Percentiles rank a stretch among this genome's conserved stretches.
Evolutionary conservation across 345 rosid species (phyloP).

Genomic region (Physaria fendleri): DNA sequence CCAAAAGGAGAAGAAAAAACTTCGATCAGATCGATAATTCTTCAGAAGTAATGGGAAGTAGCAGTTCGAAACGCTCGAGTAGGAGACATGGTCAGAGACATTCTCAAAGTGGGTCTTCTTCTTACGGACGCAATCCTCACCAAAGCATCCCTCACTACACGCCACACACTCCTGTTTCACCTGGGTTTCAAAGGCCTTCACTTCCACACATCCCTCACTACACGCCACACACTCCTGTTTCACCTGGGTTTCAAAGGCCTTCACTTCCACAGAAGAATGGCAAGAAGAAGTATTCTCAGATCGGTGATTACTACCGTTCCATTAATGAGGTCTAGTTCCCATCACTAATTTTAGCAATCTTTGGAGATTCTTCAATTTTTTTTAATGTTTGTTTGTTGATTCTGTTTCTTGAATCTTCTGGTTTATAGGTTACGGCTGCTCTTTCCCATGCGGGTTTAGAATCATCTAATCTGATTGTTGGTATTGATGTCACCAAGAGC

Average conservation of each 20-base stretch:
- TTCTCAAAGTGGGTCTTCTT: conserved; percentile 11
- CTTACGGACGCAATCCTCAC: conserved; percentile 26
- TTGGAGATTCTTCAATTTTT: not conserved
- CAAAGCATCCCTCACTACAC: conserved; percentile 12
- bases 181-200: conserved; percentile 13
- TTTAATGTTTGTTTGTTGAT: not conserved
- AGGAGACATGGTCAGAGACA: not conserved
- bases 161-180: conserved; percentile 30
- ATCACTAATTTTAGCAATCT: not conserved
- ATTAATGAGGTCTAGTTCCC: conserved; percentile 54
- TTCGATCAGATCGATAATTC: not conserved
- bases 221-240: conserved; percentile 34
- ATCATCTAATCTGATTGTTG: conserved; percentile 86
- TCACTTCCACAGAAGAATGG: conserved; percentile 31
- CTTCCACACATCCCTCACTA: conserved; percentile 28
- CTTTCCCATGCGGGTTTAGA: conserved; percentile 77
- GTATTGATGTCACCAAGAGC: conserved; percentile 89
- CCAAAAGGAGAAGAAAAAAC: not conserved
- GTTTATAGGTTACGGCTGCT: conserved; percentile 65
- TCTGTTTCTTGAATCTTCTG: not conserved
- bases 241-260: conserved; percentile 16
- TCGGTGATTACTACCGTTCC: conserved; percentile 67
- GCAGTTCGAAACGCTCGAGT: conserved; percentile 41
- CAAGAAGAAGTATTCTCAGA: conserved; percentile 71
- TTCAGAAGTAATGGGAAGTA: conserved; percentile 54